phyloP scores from a whole-genome alignment of 2,329 filamentous ascomycete species.

The Fusarium gaditjirri region DNA sequence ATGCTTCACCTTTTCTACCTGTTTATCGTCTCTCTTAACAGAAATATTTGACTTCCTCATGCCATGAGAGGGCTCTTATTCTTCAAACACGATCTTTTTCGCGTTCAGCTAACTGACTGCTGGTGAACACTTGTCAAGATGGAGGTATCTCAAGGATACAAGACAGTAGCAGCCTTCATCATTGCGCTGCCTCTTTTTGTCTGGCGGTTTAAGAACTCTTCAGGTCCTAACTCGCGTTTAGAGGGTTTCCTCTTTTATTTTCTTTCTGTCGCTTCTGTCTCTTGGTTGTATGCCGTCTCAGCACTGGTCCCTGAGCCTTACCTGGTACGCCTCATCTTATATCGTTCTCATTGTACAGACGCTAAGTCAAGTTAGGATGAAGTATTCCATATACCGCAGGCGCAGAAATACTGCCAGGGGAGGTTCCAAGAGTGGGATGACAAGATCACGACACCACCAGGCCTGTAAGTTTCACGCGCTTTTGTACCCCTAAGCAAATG shows the following conservation, averaged over 20 bases:
- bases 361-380: slow-evolving; percentile 72
- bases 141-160: slow-evolving; percentile 29
- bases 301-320: slow-evolving; percentile 62
- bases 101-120: neutral
- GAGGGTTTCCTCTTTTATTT: slow-evolving; percentile 24
- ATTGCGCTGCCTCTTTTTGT: slow-evolving; percentile 20
- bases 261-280: slow-evolving; percentile 34
- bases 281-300: slow-evolving; percentile 43
- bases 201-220: slow-evolving; percentile 7
- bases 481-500: neutral
- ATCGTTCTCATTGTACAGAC: neutral
- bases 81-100: too few species aligned
- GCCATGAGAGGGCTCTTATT: neutral
- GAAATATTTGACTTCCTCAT: neutral
- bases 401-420: slow-evolving; percentile 84
- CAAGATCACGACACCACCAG: slow-evolving; percentile 96
- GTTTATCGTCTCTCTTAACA: neutral
- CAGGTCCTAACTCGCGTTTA: neutral
- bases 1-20: neutral
- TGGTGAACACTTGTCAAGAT: slow-evolving; percentile 45
- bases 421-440: slow-evolving; percentile 87
- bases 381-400: slow-evolving; percentile 90
- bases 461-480: slow-evolving; percentile 65
- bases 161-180: slow-evolving; percentile 20
- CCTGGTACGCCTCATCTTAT: slow-evolving; percentile 54